phyloP scores from a whole-genome alignment of 257 asterid genomes.

The Perilla frutescens region DNA sequence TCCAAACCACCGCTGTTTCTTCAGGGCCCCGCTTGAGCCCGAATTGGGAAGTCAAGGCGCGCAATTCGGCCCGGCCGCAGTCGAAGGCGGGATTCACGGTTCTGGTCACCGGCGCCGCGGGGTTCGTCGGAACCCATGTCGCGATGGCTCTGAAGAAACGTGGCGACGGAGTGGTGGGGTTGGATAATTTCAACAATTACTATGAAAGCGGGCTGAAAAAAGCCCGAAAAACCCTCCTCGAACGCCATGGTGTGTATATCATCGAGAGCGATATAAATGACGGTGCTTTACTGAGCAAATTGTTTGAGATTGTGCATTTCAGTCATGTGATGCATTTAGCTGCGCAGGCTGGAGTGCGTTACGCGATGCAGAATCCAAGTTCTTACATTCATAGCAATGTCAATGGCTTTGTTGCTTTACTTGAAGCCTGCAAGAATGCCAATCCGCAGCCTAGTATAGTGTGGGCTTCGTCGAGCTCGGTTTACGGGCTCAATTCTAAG shows the following conservation, averaged over 20 bases:
- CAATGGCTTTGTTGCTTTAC: slow-evolving; percentile 67
- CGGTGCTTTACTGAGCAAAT: slow-evolving; percentile 50
- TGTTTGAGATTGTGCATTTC: slow-evolving; percentile 60
- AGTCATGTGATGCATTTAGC: slow-evolving; percentile 88
- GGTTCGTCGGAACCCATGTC: slow-evolving; percentile 79
- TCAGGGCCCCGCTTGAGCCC: slow-evolving; percentile 26
- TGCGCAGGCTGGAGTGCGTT: slow-evolving; percentile 88
- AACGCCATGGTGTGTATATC: slow-evolving; percentile 57
- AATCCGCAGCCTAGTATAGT: slow-evolving; percentile 72
- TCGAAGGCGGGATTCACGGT: slow-evolving; percentile 56
- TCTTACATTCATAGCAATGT: slow-evolving; percentile 76
- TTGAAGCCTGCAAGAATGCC: slow-evolving; percentile 67
- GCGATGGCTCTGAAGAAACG: slow-evolving; percentile 62
- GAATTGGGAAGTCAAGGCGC: slow-evolving; percentile 63
- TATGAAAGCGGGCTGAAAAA: slow-evolving; percentile 77
- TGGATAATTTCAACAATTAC: slow-evolving; percentile 75
- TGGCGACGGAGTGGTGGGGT: slow-evolving; percentile 84
- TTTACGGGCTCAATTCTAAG: slow-evolving; percentile 82
- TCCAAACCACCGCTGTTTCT: slow-evolving; percentile 33
- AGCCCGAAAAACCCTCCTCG: slow-evolving; percentile 64
- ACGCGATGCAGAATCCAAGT: slow-evolving; percentile 77
- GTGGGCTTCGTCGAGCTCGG: slow-evolving; percentile 90
- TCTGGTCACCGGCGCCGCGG: slow-evolving; percentile 86
- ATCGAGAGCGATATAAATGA: slow-evolving; percentile 71
- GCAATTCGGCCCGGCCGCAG: slow-evolving; percentile 65